Base-by-base conservation (phyloP, 345 rosid genomes). In the Streptanthus diversifolius region DNA sequence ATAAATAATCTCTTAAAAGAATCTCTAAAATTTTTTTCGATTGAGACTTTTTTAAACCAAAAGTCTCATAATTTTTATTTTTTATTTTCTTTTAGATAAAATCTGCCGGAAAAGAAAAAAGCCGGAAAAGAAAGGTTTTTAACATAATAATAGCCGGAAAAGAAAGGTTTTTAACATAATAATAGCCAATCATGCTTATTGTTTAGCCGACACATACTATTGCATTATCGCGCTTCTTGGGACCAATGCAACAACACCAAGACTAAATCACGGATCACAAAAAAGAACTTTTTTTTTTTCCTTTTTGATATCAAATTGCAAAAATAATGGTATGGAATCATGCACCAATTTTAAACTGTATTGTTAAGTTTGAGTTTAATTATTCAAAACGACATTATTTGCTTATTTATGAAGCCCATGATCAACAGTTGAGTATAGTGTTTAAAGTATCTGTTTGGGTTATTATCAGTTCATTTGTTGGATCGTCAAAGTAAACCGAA, bases 191-290 rank as follows among this genome's bases (percentile, higher is more conserved):
- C 61, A 59, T 74, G 68, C 29, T 3, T 48, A 63, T 58, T 51
- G 61, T 60, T 74, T 67, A n/a, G 47, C 68, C 78, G 78, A 74
- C 73, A 74, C 52, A 41, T 66, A 66, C 68, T 66, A 57, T 40
- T 47, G 67, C 66, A 57, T 73, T 53, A 74, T 74, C 72, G 48
- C 66, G 43, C 60, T 48, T 11, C 19, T 66, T 66, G 61, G 72
- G 67, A 47, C 78, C 67, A 74, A 74, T 37, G 43, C 62, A 58
- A 65, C 54, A 48, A 65, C 78, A 66, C 41, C 43, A 45, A 35
- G 21, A n/a, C 57, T 33, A 47, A 55, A 55, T 44, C 71, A 64
- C 48, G 51, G 66, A 43, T 47, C 40, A 11, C 40, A 36, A 66
- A 56, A 56, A 66, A 12, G 7, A 65, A 45, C 25, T 7, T 22